These are phyloP conservation scores for Arthrobotrys sinensis DNA, from an alignment of 2,329 filamentous ascomycete species.

Conservation along the genomic window DNA sequence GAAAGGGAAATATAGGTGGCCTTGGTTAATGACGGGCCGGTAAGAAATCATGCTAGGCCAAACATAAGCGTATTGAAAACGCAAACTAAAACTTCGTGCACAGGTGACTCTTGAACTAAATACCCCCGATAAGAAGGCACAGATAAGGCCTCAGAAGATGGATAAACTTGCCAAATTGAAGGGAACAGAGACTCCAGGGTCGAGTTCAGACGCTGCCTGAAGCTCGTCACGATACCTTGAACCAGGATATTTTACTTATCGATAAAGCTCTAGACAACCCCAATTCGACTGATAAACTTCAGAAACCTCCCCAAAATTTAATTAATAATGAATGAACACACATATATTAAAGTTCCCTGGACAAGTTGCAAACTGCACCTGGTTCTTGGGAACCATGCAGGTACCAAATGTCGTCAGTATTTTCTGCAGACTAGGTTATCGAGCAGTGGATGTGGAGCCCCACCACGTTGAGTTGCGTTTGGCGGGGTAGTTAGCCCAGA, in stretches of 20 bases:
- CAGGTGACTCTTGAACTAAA: slow-evolving; percentile 56
- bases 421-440: not conserved
- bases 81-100: slow-evolving; percentile 1
- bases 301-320: not conserved
- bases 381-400: slow-evolving; percentile 40
- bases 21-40: slow-evolving; percentile 56
- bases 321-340: slow-evolving; percentile 2
- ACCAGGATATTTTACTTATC: slow-evolving; percentile 25
- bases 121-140: slow-evolving; percentile 51
- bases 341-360: slow-evolving; percentile 7
- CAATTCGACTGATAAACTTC: not conserved
- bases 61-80: not conserved
- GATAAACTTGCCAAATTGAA: slow-evolving; percentile 36
- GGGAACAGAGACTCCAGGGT: slow-evolving; percentile 44
- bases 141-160: slow-evolving; percentile 37
- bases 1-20: slow-evolving; percentile 46
- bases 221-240: slow-evolving; percentile 11
- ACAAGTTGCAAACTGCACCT: slow-evolving; percentile 19
- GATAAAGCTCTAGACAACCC: slow-evolving; percentile 17
- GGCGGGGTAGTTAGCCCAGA: slow-evolving; percentile 44
- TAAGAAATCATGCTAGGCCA: not conserved
- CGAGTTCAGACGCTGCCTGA: slow-evolving; percentile 40
- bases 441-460: slow-evolving; percentile 42
- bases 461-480: slow-evolving; percentile 49
- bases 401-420: slow-evolving; percentile 40